A percentile compares a stretch with the other conserved stretches of the same genome.
These are phyloP conservation scores for Tolypocladium inflatum DNA, from an alignment of 2,329 filamentous ascomycete species.

Conservation along the genomic window DNA sequence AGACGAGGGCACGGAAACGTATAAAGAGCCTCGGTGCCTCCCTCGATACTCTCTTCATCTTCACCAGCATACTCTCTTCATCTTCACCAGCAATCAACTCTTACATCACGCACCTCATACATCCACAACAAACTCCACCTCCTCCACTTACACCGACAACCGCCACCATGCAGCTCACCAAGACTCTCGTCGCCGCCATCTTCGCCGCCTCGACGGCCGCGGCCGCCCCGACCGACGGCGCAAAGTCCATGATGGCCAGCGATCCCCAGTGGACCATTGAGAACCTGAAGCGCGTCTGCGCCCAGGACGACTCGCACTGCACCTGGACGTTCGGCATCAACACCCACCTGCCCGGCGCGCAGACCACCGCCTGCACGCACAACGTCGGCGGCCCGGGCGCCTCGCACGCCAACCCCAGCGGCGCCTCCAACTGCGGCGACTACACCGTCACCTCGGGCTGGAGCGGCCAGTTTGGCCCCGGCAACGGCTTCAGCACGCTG, in stretches of 20 bases:
- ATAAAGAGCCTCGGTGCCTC: background rate
- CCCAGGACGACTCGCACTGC: slow-evolving; percentile 27
- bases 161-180: slow-evolving; percentile 33
- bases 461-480: slow-evolving; percentile 44
- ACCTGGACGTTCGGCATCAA: slow-evolving; percentile 34
- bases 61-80: background rate
- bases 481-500: slow-evolving; percentile 44
- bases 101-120: background rate
- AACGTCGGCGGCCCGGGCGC: slow-evolving; percentile 18
- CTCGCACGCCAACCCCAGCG: slow-evolving; percentile 25
- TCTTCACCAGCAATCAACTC: background rate
- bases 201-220: slow-evolving; percentile 24
- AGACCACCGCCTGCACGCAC: slow-evolving; percentile 12
- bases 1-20: background rate
- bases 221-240: slow-evolving; percentile 21
- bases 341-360: slow-evolving; percentile 16
- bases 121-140: background rate
- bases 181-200: slow-evolving; percentile 24
- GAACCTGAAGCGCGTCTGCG: slow-evolving; percentile 29
- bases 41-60: background rate
- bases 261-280: slow-evolving; percentile 32
- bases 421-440: slow-evolving; percentile 33
- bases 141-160: background rate
- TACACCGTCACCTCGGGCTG: slow-evolving; percentile 45
- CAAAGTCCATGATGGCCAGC: slow-evolving; percentile 29